phyloP scores from a whole-genome alignment of 257 asterid genomes.

The Pogostemon cablin region DNA sequence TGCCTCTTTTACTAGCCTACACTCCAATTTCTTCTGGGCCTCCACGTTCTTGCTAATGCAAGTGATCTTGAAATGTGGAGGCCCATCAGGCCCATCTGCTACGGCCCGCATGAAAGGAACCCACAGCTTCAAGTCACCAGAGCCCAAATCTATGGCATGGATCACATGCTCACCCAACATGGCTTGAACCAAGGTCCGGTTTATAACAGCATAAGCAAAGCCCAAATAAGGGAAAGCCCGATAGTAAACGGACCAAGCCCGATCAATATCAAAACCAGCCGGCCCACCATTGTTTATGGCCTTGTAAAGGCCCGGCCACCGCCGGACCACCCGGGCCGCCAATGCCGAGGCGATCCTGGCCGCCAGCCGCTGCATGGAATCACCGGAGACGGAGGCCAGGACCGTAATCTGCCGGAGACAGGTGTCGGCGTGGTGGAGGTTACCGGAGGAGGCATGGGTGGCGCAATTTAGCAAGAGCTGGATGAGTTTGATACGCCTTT shows the following conservation, averaged over 20 bases:
- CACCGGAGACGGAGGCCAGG: slow-evolving; percentile 50
- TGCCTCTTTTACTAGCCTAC: slow-evolving; percentile 47
- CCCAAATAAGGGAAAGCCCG: slow-evolving; percentile 43
- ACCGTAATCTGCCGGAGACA: slow-evolving; percentile 47
- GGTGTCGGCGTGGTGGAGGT: slow-evolving; percentile 54
- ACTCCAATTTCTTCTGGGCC: slow-evolving; percentile 36
- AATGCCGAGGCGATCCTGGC: slow-evolving; percentile 55
- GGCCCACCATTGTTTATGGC: slow-evolving; percentile 37
- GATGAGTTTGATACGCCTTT: slow-evolving; percentile 47
- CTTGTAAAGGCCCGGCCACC: slow-evolving; percentile 67
- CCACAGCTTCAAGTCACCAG: slow-evolving; percentile 49
- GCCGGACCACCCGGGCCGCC: slow-evolving; percentile 52
- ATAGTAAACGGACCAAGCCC: slow-evolving; percentile 33
- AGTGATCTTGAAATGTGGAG: slow-evolving; percentile 46
- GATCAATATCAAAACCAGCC: slow-evolving; percentile 30
- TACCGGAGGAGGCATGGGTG: slow-evolving; percentile 52
- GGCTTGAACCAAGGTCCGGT: slow-evolving; percentile 39
- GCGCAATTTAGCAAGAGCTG: slow-evolving; percentile 53
- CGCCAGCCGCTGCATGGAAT: slow-evolving; percentile 55
- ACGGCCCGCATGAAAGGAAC: slow-evolving; percentile 42
- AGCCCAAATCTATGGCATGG: slow-evolving; percentile 57
- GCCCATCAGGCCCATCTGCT: slow-evolving; percentile 42
- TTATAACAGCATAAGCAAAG: slow-evolving; percentile 42
- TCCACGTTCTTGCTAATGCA: slow-evolving; percentile 39
- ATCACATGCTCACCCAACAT: slow-evolving; percentile 36